Conservation (phyloP, 805 yeast genomes). For the Candida tibetensis region DNA sequence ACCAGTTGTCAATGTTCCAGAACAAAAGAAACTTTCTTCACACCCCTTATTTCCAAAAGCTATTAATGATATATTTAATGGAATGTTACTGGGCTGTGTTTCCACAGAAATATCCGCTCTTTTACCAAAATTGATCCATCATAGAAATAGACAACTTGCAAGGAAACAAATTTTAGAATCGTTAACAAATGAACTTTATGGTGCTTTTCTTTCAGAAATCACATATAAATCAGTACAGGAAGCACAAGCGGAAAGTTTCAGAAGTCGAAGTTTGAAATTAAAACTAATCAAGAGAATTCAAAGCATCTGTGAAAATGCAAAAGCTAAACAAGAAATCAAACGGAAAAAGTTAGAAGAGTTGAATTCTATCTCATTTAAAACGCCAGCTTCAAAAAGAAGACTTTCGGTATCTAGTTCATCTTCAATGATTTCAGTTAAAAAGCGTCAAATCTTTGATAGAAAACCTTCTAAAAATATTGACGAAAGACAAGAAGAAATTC, state of each 20-base stretch:
- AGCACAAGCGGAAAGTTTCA: constrained; percentile 43
- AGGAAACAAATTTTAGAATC: constrained; percentile 26
- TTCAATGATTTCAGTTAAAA: constrained; percentile 13
- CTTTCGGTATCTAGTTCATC: constrained; percentile 10
- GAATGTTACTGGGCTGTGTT: constrained; percentile 1
- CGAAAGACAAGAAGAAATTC: constrained; percentile 33
- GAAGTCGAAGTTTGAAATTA: constrained; percentile 29
- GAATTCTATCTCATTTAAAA: constrained; percentile 21
- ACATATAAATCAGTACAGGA: constrained; percentile 43
- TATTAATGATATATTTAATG: constrained; percentile 17
- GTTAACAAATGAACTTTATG: constrained; percentile 51
- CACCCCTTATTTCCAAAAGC: constrained; percentile 28
- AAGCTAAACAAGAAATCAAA: constrained; percentile 21
- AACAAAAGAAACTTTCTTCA: constrained; percentile 22
- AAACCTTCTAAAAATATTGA: constrained; percentile 10
- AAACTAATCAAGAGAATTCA: constrained; percentile 30
- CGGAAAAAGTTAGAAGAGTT: constrained; percentile 36
- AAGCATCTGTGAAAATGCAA: constrained; percentile 19
- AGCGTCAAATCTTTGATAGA: constrained; percentile 12
- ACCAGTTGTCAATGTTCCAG: neutral
- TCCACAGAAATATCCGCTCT: constrained; percentile 20
- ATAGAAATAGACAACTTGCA: constrained; percentile 20
- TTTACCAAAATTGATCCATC: constrained; percentile 24
- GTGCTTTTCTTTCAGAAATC: constrained; percentile 61
- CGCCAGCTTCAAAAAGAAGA: constrained; percentile 19